These are phyloP conservation scores for Pseudomonodictys pantanalensis DNA, from an alignment of 495 filamentous ascomycete species.

Conservation along the genomic window DNA sequence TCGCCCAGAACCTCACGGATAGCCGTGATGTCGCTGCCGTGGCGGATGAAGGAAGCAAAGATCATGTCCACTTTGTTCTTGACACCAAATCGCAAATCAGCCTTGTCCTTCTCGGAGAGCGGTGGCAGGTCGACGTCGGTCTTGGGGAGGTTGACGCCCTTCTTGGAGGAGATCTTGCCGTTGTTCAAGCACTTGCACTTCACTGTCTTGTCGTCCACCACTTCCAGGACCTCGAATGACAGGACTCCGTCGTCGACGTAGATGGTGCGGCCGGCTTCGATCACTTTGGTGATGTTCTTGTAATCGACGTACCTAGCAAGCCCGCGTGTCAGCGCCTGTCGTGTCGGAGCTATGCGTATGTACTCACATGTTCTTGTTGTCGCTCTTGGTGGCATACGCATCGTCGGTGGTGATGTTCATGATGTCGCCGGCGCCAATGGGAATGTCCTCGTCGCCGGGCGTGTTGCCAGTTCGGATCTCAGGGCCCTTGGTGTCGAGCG, in stretches of 20 bases:
- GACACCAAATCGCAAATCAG: constrained; percentile 88
- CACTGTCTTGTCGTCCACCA: constrained; percentile 85
- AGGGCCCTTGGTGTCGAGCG: constrained; percentile 97
- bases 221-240: constrained; percentile 85
- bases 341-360: background rate
- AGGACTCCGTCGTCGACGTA: constrained; percentile 98
- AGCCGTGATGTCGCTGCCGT: constrained; percentile 81
- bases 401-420: constrained; percentile 98
- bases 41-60: constrained; percentile 97
- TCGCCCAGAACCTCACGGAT: constrained; percentile 90
- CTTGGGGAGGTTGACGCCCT: constrained; percentile 97
- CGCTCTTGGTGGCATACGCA: constrained; percentile 77
- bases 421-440: constrained; percentile 75
- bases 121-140: constrained; percentile 98
- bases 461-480: constrained; percentile 98
- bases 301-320: constrained; percentile 90
- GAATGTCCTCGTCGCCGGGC: constrained; percentile 74
- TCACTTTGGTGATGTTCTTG: constrained; percentile 99
- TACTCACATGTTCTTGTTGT: constrained; percentile 88
- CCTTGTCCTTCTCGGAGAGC: constrained; percentile 97
- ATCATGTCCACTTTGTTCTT: constrained; percentile 99
- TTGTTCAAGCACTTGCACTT: constrained; percentile 86
- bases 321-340: background rate
- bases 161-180: constrained; percentile 94
- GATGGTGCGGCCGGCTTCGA: constrained; percentile 86